Evolutionary conservation across 2,329 filamentous ascomycete species (phyloP), one percentile per base, ranked within the genome.

Genomic region (Paracoccidioides lutzii): DNA sequence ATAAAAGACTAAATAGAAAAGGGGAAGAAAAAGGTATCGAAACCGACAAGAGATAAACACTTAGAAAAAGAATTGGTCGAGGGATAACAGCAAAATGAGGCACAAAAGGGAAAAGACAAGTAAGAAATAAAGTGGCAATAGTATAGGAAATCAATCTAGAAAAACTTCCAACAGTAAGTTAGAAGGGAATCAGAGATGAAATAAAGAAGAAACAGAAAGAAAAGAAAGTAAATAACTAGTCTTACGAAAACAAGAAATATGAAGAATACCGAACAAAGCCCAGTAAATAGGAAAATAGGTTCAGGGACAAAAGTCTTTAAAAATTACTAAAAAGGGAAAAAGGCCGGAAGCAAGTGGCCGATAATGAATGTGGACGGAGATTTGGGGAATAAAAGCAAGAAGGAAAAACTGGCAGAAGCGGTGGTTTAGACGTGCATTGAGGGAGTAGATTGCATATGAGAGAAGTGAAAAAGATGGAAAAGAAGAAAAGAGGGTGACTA

Each of bases 101-200:
- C 28, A 45, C n/a, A 3, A 45, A 45, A 32, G 22, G 28, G 14
- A 35, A 33, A 35, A 48, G 32, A 33, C n/a, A 38, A 9, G 8
- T 10, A 22, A 50, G 35, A 37, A 37, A 46, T 32, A n/a, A 14
- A 14, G 6, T n/a, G 14, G 9, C 15, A 15, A 48, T 30, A 33
- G 30, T 46, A 3, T 14, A 38, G n/a, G 8, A 40, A 38, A 8
- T 6, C 33, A 40, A 40, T 14, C 22, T 22, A 22, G 22, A 22
- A 22, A 22, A 22, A 22, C 22, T 22, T 2, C 22, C 22, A 22
- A 22, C 22, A 22, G 22, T 3, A 57, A 33, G 33, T 9, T 37
- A 53, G 22, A 57, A 57, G 28, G 7, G 51, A 50, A 38, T 45
- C 35, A 44, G 12, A 55, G 28, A 53, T 15, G 15, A 50, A 53